A percentile compares a stretch with the other conserved stretches of the same genome.
Conservation (phyloP, 306 rosid species). For the Erythrophleum fordii region DNA sequence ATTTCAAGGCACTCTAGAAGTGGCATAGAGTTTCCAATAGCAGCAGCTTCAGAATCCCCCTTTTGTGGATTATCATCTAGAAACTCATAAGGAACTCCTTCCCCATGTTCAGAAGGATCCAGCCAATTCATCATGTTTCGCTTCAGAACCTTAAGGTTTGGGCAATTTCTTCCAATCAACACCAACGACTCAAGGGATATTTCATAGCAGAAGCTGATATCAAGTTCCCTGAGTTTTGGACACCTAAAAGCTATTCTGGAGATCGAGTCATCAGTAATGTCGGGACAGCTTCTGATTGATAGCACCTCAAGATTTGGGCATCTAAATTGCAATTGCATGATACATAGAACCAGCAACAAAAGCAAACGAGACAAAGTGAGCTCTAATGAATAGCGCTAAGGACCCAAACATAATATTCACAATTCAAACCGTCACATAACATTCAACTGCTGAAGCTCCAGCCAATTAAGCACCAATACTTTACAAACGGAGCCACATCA, state of each 20-base stretch:
- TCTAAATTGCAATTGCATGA: slow-evolving; percentile 47
- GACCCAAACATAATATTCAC: slow-evolving; percentile 1
- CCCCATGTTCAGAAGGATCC: slow-evolving; percentile 71
- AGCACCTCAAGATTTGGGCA: slow-evolving; percentile 81
- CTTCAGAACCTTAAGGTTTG: slow-evolving; percentile 69
- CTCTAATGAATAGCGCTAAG: slow-evolving; percentile 4
- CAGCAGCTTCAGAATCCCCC: slow-evolving; percentile 78
- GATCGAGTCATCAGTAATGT: slow-evolving; percentile 75
- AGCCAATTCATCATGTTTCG: slow-evolving; percentile 76
- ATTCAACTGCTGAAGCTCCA: not conserved
- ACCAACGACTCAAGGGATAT: slow-evolving; percentile 53
- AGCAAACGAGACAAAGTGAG: not conserved
- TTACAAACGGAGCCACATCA: not conserved
- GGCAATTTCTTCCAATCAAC: slow-evolving; percentile 62
- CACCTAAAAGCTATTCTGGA: slow-evolving; percentile 53
- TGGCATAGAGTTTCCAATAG: slow-evolving; percentile 79
- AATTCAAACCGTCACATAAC: not conserved
- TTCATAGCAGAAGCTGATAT: slow-evolving; percentile 71
- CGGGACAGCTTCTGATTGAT: slow-evolving; percentile 75
- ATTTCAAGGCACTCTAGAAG: slow-evolving; percentile 76
- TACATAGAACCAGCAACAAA: not conserved
- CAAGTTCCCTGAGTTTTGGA: slow-evolving; percentile 56
- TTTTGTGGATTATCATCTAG: slow-evolving; percentile 85
- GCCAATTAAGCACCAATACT: not conserved
- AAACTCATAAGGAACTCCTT: slow-evolving; percentile 72